These are phyloP conservation scores for Myxozyma neglecta DNA, from an alignment of 805 yeast species.

Conservation along the genomic window DNA sequence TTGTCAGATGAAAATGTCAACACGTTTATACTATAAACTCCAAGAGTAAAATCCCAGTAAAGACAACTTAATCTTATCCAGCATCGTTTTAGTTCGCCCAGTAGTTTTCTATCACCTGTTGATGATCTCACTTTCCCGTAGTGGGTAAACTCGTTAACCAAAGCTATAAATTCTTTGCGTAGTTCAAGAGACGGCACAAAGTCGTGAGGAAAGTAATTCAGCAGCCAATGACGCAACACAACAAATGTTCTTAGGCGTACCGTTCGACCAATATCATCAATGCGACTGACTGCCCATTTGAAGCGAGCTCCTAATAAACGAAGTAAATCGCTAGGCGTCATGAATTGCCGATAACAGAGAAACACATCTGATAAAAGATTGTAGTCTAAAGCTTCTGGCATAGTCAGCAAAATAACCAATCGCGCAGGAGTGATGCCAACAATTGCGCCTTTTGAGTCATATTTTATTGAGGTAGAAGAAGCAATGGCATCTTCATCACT, in stretches of 20 bases:
- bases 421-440: conserved; percentile 36
- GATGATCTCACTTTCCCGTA: conserved; percentile 35
- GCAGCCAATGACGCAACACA: conserved; percentile 82
- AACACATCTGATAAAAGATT: conserved; percentile 80
- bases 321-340: conserved; percentile 58
- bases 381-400: conserved; percentile 75
- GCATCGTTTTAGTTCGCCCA: conserved; percentile 49
- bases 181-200: conserved; percentile 58
- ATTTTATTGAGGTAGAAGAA: conserved; percentile 15
- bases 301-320: conserved; percentile 63
- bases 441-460: conserved; percentile 20
- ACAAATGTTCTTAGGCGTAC: conserved; percentile 82
- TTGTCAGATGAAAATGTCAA: conserved; percentile 9
- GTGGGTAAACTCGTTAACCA: conserved; percentile 42
- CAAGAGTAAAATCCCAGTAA: conserved; percentile 38
- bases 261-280: conserved; percentile 56
- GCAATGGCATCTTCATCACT: conserved; percentile 19
- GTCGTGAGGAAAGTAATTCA: conserved; percentile 85
- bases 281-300: conserved; percentile 63
- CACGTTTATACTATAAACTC: conserved; percentile 8
- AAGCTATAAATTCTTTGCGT: conserved; percentile 44
- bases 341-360: conserved; percentile 73
- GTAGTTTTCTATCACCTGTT: conserved; percentile 40
- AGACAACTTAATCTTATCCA: conserved; percentile 48
- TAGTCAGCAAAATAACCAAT: conserved; percentile 50